phyloP scores from a whole-genome alignment of 495 filamentous ascomycete genomes.

The Aspergillus biplanus region DNA sequence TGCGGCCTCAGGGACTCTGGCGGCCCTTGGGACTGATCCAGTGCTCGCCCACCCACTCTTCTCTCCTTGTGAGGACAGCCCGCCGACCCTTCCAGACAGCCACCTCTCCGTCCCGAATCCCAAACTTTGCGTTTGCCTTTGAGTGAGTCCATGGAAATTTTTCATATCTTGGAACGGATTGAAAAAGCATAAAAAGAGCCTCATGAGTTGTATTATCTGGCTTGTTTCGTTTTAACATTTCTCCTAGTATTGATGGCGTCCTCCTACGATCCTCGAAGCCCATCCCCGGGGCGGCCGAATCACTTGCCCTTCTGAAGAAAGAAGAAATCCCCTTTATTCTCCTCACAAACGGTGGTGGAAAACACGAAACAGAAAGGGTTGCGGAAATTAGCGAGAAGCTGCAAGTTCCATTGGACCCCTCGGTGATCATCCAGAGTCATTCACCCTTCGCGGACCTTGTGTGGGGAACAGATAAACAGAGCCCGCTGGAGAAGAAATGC shows the following conservation, averaged over 20 bases:
- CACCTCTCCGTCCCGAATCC: conserved; percentile 38
- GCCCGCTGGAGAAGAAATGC: conserved; percentile 65
- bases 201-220: neutral
- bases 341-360: conserved; percentile 87
- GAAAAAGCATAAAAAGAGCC: neutral
- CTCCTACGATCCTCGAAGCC: conserved; percentile 82
- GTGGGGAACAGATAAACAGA: conserved; percentile 39
- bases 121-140: conserved; percentile 81
- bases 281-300: conserved; percentile 76
- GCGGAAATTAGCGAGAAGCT: conserved; percentile 67
- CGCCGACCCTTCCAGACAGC: conserved; percentile 38
- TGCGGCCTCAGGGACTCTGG: conserved; percentile 33
- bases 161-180: neutral
- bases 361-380: conserved; percentile 71
- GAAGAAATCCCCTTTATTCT: conserved; percentile 81
- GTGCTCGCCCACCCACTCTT: conserved; percentile 27
- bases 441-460: conserved; percentile 72
- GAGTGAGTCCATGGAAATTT: conserved; percentile 59
- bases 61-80: conserved; percentile 19
- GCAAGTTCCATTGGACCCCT: conserved; percentile 59
- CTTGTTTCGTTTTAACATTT: conserved; percentile 1
- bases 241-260: conserved; percentile 86
- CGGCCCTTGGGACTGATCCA: conserved; percentile 39
- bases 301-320: conserved; percentile 71
- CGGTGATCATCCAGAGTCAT: conserved; percentile 81